These are phyloP conservation scores for Buxus sempervirens DNA, from an alignment of 164 flowering plant genomes.

Conservation along the genomic window DNA sequence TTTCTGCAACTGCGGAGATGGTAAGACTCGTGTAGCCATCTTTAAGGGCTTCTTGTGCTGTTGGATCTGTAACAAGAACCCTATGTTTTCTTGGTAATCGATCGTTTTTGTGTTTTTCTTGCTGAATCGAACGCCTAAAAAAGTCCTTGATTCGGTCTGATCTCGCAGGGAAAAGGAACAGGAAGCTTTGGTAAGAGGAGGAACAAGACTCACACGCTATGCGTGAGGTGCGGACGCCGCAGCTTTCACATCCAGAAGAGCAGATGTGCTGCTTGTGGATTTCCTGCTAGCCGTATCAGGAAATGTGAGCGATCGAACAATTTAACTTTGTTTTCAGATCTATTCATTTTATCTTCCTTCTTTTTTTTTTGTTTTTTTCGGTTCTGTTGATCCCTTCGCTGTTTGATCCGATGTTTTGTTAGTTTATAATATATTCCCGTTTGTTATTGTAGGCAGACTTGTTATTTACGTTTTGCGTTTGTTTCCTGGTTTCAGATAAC, in stretches of 20 bases:
- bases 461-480: neutral
- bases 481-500: slow-evolving; percentile 21
- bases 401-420: neutral
- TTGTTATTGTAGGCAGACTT: neutral
- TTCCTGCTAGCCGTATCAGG: slow-evolving; percentile 70
- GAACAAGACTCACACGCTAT: slow-evolving; percentile 94
- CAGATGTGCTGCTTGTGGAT: slow-evolving; percentile 83
- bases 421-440: neutral
- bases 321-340: neutral
- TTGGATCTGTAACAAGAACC: too few species aligned
- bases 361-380: neutral
- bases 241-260: slow-evolving; percentile 96
- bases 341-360: neutral
- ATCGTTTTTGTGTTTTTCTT: too few species aligned
- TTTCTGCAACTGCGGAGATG: slow-evolving; percentile 15
- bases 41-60: too few species aligned
- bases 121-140: neutral
- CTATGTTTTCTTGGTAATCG: too few species aligned
- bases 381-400: neutral
- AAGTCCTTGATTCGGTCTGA: neutral
- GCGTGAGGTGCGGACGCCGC: slow-evolving; percentile 86
- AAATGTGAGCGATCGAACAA: slow-evolving; percentile 42
- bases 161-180: slow-evolving; percentile 73
- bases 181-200: slow-evolving; percentile 95
- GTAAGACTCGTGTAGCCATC: slow-evolving; percentile 9